Evolutionary conservation across 441 rosid genomes (phyloP), one percentile per base, ranked within the genome.

Genomic region (Erodium texanum): DNA sequence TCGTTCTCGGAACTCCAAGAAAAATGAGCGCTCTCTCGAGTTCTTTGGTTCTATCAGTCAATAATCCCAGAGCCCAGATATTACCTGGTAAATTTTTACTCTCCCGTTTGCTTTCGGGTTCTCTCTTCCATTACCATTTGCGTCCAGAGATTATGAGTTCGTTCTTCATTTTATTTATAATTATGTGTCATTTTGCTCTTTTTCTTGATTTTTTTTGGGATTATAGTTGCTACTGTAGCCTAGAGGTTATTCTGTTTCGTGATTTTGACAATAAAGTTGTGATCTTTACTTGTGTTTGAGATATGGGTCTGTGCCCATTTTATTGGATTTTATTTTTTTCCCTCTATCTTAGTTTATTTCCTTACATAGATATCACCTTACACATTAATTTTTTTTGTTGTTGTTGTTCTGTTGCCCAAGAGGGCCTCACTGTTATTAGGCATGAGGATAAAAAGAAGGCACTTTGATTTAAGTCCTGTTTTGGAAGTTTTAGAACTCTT

Each of bases 11-110:
- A 41, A 41, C 3, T 7, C 14, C 14, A 41, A 41, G 48, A 10
- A 73, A 72, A 64, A 88, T 89, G 95, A 74, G 80, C 23, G 15
- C 86, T 27, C 72, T 85, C 70, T 77, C 85, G 34, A 80, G 73
- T 73, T 79, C 83, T 63, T 77, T 81, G 81, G 80, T 76, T 54
- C 32, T 80, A 9, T 56, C 82, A 63, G 72, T 50, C 63, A 78
- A 75, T 76, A n/a, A 5, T 7, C 67, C 79, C 65, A 68, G 56
- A 24, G 62, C 72, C 66, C 80, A 63, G 32, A 74, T 77, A 23
- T 78, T 81, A 22, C 54, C 83, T 20, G 84, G 91, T 88, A 79
- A 66, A 23, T 50, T 12, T 29, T 0, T 7, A 29, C 43, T 64
- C 16, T 65, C 65, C 18, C 18, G 10, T 41, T 41, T 41, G 48